These are phyloP conservation scores for Pestalotiopsis sp. DNA, from an alignment of 2,329 filamentous ascomycete species.

Conservation along the genomic window DNA sequence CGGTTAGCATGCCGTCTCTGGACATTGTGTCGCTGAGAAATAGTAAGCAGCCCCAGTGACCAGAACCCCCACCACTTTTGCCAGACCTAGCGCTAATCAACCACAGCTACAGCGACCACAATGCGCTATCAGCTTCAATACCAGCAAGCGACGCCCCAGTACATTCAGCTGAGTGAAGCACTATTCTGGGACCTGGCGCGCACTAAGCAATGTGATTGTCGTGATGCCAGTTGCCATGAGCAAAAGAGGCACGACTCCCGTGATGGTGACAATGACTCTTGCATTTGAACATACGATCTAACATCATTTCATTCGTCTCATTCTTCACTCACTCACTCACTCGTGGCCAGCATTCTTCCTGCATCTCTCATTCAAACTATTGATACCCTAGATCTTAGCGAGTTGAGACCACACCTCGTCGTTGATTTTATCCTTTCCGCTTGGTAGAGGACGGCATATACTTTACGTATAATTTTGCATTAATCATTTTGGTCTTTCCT, in stretches of 20 bases:
- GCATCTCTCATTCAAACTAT: neutral
- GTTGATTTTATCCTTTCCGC: neutral
- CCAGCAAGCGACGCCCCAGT: neutral
- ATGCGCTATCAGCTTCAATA: neutral
- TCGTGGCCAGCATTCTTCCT: neutral
- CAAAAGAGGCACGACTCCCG: neutral
- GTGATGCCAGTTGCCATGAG: neutral
- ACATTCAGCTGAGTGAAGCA: constrained; percentile 4
- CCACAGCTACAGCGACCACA: neutral
- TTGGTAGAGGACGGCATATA: neutral
- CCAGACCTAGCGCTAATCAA: neutral
- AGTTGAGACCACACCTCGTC: neutral
- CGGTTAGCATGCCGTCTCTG: neutral
- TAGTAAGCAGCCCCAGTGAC: constrained; percentile 3
- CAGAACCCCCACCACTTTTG: neutral
- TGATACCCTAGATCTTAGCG: neutral
- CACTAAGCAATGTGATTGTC: neutral
- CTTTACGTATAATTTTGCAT: neutral
- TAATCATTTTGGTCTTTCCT: neutral
- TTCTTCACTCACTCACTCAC: neutral
- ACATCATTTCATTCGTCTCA: neutral
- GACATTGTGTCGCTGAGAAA: neutral
- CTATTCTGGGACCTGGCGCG: constrained; percentile 1
- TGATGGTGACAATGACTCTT: neutral
- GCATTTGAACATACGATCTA: neutral